A percentile compares a stretch with the other conserved stretches of the same genome.
These are phyloP conservation scores for Alternaria panax DNA, from an alignment of 2,329 filamentous ascomycete genomes.

Conservation along the genomic window DNA sequence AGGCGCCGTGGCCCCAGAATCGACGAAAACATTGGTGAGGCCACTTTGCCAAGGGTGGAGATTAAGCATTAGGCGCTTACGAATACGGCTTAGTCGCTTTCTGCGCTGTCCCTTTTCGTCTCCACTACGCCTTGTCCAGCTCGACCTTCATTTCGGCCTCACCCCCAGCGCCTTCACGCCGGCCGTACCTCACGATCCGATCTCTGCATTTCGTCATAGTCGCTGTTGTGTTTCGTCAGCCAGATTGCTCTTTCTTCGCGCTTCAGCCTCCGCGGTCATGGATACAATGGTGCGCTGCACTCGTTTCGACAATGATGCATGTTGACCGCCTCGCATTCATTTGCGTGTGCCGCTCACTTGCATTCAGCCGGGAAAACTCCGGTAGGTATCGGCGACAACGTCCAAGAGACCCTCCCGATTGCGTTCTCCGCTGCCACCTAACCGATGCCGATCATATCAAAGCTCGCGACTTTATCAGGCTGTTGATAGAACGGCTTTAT, in stretches of 20 bases:
- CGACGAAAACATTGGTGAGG: conserved; percentile 22
- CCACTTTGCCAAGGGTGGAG: conserved; percentile 23
- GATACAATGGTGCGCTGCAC: not conserved
- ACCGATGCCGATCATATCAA: conserved; percentile 18
- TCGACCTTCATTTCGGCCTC: conserved; percentile 35
- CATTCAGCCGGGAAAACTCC: conserved; percentile 21
- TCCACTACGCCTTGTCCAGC: conserved; percentile 13
- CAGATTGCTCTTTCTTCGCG: not conserved
- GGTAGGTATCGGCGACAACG: conserved; percentile 12
- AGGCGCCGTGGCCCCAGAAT: conserved; percentile 18
- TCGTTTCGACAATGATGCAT: conserved; percentile 1
- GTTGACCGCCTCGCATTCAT: conserved; percentile 17
- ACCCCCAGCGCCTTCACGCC: conserved; percentile 12
- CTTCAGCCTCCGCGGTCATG: conserved; percentile 6
- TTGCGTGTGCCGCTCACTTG: conserved; percentile 18
- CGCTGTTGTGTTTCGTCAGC: not conserved
- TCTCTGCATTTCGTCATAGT: conserved; percentile 16
- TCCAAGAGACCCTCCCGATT: conserved; percentile 15
- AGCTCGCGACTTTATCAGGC: conserved; percentile 20
- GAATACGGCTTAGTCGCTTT: conserved; percentile 17
- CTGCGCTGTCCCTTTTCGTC: conserved; percentile 14
- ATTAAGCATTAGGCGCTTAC: conserved; percentile 24
- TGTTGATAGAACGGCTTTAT: conserved; percentile 17
- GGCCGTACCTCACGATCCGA: conserved; percentile 10
- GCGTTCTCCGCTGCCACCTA: conserved; percentile 10